A percentile compares a stretch with the other conserved stretches of the same genome.
phyloP scores from a whole-genome alignment of 441 rosid species.

The Kokia cookei region DNA sequence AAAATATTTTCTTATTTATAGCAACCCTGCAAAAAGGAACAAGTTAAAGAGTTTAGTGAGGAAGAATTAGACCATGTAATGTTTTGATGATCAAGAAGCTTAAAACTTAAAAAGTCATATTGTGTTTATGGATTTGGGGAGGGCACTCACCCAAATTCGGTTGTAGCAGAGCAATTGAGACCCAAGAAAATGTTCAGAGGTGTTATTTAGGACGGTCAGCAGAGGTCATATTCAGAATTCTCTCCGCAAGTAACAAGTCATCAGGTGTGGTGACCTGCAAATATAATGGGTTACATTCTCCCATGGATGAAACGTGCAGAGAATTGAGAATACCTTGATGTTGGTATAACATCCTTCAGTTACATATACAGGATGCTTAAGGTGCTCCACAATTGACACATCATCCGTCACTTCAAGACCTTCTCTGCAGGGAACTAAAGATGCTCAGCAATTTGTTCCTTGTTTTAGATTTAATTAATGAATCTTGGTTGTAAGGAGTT shows the following conservation, averaged over 20 bases:
- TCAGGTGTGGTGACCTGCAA: slow-evolving; percentile 88
- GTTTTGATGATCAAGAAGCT: background rate
- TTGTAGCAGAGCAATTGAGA: background rate
- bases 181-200: background rate
- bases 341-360: slow-evolving; percentile 94
- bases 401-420: slow-evolving; percentile 93
- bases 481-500: background rate
- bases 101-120: no score
- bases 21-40: no score
- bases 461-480: background rate
- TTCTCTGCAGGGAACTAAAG: slow-evolving; percentile 38
- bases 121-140: background rate
- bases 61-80: background rate
- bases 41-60: background rate
- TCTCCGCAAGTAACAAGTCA: slow-evolving; percentile 84
- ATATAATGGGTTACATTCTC: background rate
- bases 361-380: slow-evolving; percentile 77
- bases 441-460: background rate
- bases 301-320: background rate
- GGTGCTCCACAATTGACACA: slow-evolving; percentile 88
- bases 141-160: background rate
- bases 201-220: slow-evolving; percentile 1
- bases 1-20: no score
- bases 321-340: slow-evolving; percentile 58
- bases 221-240: slow-evolving; percentile 48